Percentiles rank a stretch among this genome's conserved stretches.
phyloP scores from a whole-genome alignment of 306 rosid species.

The Quercus dentata region DNA sequence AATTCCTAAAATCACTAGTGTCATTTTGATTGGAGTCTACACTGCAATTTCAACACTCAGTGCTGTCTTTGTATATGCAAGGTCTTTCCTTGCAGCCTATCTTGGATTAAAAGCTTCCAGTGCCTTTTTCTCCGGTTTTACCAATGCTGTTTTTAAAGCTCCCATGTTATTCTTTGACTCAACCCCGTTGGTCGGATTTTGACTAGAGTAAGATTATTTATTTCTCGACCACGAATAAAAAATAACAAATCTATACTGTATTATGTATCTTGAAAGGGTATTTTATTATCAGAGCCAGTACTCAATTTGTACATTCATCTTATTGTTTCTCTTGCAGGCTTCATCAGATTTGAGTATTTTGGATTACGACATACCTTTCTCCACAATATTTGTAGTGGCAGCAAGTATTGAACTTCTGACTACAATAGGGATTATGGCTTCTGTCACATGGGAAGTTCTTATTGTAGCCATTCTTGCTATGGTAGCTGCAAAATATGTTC shows the following conservation, averaged over 20 bases:
- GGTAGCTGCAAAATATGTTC: constrained; percentile 52
- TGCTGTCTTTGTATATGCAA: constrained; percentile 35
- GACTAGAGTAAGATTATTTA: constrained; percentile 56
- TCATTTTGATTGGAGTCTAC: constrained; percentile 51
- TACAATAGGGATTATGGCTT: constrained; percentile 49
- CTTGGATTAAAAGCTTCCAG: constrained; percentile 77
- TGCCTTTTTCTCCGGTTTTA: constrained; percentile 62
- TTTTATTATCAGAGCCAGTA: not conserved
- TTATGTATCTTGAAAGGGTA: not conserved
- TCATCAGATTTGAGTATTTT: constrained; percentile 78
- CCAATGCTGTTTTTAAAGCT: constrained; percentile 64
- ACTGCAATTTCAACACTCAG: constrained; percentile 48
- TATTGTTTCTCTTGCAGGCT: constrained; percentile 49
- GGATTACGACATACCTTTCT: constrained; percentile 78
- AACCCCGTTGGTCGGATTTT: constrained; percentile 77
- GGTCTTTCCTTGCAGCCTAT: constrained; percentile 36
- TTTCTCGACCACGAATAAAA: not conserved
- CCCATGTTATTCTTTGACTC: constrained; percentile 91
- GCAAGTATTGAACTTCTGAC: constrained; percentile 30
- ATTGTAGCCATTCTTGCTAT: constrained; percentile 53
- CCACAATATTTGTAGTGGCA: constrained; percentile 31
- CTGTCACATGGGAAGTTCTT: constrained; percentile 83
- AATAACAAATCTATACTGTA: not conserved
- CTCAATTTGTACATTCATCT: not conserved
- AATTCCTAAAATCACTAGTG: constrained; percentile 43